Conservation (phyloP, 75 land plant species). For the Gnetum montanum region DNA sequence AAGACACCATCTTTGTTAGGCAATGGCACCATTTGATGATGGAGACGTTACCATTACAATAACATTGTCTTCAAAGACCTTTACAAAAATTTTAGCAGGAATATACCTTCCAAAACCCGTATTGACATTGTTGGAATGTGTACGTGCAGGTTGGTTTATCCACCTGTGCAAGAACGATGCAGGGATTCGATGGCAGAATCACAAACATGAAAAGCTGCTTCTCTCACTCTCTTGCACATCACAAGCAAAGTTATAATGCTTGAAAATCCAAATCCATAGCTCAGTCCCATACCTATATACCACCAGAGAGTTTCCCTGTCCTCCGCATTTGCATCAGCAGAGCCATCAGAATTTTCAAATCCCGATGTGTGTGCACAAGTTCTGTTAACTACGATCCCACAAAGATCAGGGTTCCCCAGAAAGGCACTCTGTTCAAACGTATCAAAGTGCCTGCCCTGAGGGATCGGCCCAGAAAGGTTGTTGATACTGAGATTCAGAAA, state of each 20-base stretch:
- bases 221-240: neutral
- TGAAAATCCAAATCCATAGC: conserved; percentile 8
- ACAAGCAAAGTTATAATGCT: neutral
- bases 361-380: neutral
- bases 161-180: too few relatives aligned
- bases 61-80: too few relatives aligned
- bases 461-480: conserved; percentile 17
- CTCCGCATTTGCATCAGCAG: neutral
- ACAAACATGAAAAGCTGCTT: neutral
- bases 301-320: neutral
- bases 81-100: too few relatives aligned
- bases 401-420: conserved; percentile 13
- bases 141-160: too few relatives aligned
- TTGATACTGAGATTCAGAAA: conserved; percentile 18
- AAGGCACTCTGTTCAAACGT: conserved; percentile 9
- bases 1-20: too few relatives aligned
- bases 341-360: too few relatives aligned
- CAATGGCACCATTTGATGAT: too few relatives aligned
- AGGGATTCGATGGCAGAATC: neutral
- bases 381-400: conserved; percentile 6
- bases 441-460: conserved; percentile 11
- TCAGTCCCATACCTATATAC: conserved; percentile 1
- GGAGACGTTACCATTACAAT: too few relatives aligned
- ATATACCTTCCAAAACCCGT: too few relatives aligned
- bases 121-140: too few relatives aligned